Evolutionary conservation across 2,329 filamentous ascomycete species (phyloP), one percentile per base, ranked within the genome.

Genomic region (Ilyonectria mors-panacis): DNA sequence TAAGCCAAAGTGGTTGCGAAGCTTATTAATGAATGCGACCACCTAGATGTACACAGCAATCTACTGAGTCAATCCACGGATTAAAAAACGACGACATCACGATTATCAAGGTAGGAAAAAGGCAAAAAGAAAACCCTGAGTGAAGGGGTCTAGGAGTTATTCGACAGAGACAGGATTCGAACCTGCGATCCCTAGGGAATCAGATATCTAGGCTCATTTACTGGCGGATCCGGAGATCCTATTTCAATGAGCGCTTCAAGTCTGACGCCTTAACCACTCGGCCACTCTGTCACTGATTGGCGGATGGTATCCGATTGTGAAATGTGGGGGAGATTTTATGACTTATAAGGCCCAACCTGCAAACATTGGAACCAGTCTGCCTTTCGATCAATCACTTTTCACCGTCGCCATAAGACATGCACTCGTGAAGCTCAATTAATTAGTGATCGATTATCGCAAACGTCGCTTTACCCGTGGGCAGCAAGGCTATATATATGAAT

Each of bases 141-240:
- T 53, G 50, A 33, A 17, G 19, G 50, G n/a, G 50, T 53, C 12
- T 33, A 35, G 50, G 12, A 53, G 19, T 12, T 9, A 8, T 53
- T 53, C 50, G 50, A 35, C 50, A 53, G 17, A 35, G 50, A 53
- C 50, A 53, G 50, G 50, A 53, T 53, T 53, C 50, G 50, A 53
- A 53, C 50, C 50, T 53, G 50, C 50, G 50, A 53, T 53, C 50
- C 50, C 50, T 53, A 53, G 50, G 50, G 50, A 53, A 53, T 53
- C 50, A 53, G 50, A 53, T 53, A 53, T 53, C 50, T 53, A 30
- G 50, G 33, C 50, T 33, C 30, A n/a, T 35, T 53, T 53, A 53
- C 50, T 53, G 8, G 1, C 13, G 9, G n/a, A 53, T 35, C 48
- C 8, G 30, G 47, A 19, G 19, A 53, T 35, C 50, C 10, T 3